These are phyloP conservation scores for Nissolia schottii DNA, from an alignment of 306 rosid genomes.

Conservation along the genomic window DNA sequence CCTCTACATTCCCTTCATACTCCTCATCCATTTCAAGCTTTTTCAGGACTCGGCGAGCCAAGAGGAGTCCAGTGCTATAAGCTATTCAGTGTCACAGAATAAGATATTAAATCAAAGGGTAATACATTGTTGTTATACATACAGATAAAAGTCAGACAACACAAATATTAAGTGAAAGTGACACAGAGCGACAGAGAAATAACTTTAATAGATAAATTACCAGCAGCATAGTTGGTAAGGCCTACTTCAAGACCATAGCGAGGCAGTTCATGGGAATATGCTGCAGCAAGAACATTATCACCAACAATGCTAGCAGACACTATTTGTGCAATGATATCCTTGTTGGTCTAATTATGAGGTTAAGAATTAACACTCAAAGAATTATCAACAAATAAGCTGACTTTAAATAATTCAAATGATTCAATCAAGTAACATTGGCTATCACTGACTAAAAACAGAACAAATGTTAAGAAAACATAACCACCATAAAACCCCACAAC, in stretches of 20 bases:
- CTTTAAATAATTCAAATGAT: neutral
- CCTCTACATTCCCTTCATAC: conserved; percentile 93
- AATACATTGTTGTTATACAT: neutral
- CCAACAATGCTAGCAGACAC: conserved; percentile 84
- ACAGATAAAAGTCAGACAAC: neutral
- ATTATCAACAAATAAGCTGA: neutral
- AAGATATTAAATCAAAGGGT: neutral
- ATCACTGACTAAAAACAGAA: neutral
- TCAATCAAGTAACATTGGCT: neutral
- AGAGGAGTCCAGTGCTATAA: conserved; percentile 85
- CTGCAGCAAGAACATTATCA: conserved; percentile 75
- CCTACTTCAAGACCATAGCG: conserved; percentile 77
- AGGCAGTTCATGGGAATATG: conserved; percentile 77
- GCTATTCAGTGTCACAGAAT: conserved; percentile 48
- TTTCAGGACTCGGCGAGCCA: conserved; percentile 81
- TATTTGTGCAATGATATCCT: conserved; percentile 66
- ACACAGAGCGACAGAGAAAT: neutral
- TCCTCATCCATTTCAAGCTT: conserved; percentile 73
- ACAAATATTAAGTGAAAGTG: neutral
- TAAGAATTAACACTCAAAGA: neutral
- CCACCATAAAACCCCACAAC: neutral
- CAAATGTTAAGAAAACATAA: neutral
- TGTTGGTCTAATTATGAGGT: conserved; percentile 55
- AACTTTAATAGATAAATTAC: conserved; percentile 23
- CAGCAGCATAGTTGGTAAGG: conserved; percentile 91